Evolutionary conservation across 495 filamentous ascomycete species (phyloP).

Genomic region (Penicillium cosmopolitanum): DNA sequence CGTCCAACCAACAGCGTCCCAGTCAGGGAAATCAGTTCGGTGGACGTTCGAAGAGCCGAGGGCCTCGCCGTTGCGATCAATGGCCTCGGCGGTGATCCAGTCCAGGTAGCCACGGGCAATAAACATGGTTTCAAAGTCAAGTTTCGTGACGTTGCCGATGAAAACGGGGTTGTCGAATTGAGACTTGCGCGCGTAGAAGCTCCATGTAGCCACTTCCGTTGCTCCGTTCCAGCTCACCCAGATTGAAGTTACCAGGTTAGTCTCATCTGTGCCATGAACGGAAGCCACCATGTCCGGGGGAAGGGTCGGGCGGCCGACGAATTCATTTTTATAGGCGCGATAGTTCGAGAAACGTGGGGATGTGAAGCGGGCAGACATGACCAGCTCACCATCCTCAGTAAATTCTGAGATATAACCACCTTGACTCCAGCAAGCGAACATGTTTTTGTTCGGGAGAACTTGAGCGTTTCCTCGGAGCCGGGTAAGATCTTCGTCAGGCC

Average conservation of each 20-base stretch:
- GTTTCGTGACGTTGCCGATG: slow-evolving; percentile 28
- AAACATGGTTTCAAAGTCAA: slow-evolving; percentile 39
- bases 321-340: slow-evolving; percentile 41
- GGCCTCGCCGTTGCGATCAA: slow-evolving; percentile 26
- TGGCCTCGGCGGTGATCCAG: slow-evolving; percentile 53
- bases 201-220: slow-evolving; percentile 44
- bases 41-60: slow-evolving; percentile 26
- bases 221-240: slow-evolving; percentile 53
- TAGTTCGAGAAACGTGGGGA: slow-evolving; percentile 34
- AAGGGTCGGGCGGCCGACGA: slow-evolving; percentile 30
- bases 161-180: slow-evolving; percentile 28
- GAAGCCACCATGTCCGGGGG: slow-evolving; percentile 33
- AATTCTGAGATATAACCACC: slow-evolving; percentile 56
- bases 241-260: slow-evolving; percentile 36
- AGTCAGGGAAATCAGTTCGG: slow-evolving; percentile 25
- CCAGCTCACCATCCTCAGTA: slow-evolving; percentile 46
- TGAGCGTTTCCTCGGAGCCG: slow-evolving; percentile 62
- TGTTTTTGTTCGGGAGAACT: slow-evolving; percentile 53
- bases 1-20: slow-evolving; percentile 24
- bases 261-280: slow-evolving; percentile 33
- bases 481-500: slow-evolving; percentile 47
- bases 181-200: slow-evolving; percentile 38
- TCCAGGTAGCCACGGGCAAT: slow-evolving; percentile 39
- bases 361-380: slow-evolving; percentile 41
- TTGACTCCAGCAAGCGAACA: slow-evolving; percentile 62